A percentile compares a stretch with the other conserved stretches of the same genome.
Conservation (phyloP, 129 eudicot genomes). For the Centrapalus pauciflorus region DNA sequence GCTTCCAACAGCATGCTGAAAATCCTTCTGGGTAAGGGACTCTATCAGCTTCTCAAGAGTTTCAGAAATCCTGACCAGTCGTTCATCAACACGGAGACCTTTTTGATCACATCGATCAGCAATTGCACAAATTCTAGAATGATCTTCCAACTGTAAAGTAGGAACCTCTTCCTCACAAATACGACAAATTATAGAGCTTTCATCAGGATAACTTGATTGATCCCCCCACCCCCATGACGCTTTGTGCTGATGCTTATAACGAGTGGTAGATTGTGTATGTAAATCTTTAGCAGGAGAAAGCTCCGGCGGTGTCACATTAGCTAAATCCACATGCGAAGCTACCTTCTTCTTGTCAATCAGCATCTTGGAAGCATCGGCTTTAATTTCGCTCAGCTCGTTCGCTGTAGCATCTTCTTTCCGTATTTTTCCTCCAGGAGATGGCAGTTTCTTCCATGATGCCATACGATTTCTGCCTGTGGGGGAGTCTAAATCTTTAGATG, state of each 20-base stretch:
- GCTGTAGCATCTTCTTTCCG: slow-evolving; percentile 41
- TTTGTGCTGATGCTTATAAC: slow-evolving; percentile 71
- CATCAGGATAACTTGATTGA: slow-evolving; percentile 55
- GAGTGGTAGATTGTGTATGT: slow-evolving; percentile 36
- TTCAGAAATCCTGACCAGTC: slow-evolving; percentile 70
- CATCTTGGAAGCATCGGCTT: slow-evolving; percentile 30
- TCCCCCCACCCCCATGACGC: slow-evolving; percentile 98
- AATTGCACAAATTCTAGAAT: slow-evolving; percentile 91
- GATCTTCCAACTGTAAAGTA: slow-evolving; percentile 92
- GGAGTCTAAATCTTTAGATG: slow-evolving; percentile 45
- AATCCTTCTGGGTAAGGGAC: slow-evolving; percentile 64
- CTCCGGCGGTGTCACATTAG: slow-evolving; percentile 37
- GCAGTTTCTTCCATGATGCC: slow-evolving; percentile 89
- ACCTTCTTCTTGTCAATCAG: slow-evolving; percentile 40
- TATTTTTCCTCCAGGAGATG: slow-evolving; percentile 64
- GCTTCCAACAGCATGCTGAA: slow-evolving; percentile 56
- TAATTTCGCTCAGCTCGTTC: slow-evolving; percentile 30
- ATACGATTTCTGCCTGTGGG: slow-evolving; percentile 60
- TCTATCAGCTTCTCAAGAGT: slow-evolving; percentile 89
- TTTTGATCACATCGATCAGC: slow-evolving; percentile 95
- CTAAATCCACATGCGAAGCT: slow-evolving; percentile 35
- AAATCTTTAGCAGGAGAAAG: slow-evolving; percentile 47
- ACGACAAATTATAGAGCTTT: slow-evolving; percentile 83
- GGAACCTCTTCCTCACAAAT: slow-evolving; percentile 98
- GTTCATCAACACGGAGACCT: slow-evolving; percentile 85